Evolutionary conservation across 805 yeast genomes (phyloP), one percentile per base, ranked within the genome.

Genomic region (Sugiyamaella mastotermitis): DNA sequence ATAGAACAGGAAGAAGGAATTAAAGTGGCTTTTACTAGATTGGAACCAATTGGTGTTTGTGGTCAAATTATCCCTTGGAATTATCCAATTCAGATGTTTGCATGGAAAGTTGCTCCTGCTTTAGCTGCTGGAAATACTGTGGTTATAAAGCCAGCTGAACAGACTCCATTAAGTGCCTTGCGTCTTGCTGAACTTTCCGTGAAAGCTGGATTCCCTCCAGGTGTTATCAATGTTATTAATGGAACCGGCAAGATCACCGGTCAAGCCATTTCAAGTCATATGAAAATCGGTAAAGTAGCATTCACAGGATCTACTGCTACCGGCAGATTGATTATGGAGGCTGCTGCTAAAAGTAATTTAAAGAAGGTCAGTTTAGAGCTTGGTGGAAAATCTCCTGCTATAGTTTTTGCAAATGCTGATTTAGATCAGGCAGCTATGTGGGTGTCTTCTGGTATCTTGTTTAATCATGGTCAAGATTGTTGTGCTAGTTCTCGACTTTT

Each of bases 321-420:
- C 43, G 97, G 97, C 56, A 78, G 79, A 58, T 64, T 64, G 51
- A 80, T 87, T 56, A 80, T n/a, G n/a, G n/a, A n/a, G n/a, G n/a
- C n/a, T n/a, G n/a, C n/a, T n/a, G n/a, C n/a, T n/a, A n/a, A n/a
- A n/a, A n/a, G n/a, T n/a, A n/a, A n/a, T n/a, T n/a, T n/a, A n/a
- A n/a, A n/a, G n/a, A n/a, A n/a, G n/a, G 86, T 87, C 43, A 85
- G 95, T 28, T 72, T 87, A 56, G 97, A 87, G 68, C 77, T 86
- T 50, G 97, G 97, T 57, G 97, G 97, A 58, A 87, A 88, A 67
- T 84, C 95, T 14, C 95, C 97, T 52, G 78, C 80, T 57, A 77
- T 87, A 50, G 80, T 88, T 30, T 84, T 83, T 58, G 78, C 80
- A 52, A 95, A 88, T 56, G 90, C 92, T 34, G 77, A 87, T 59